These are phyloP conservation scores for Beauveria bassiana DNA, from an alignment of 2,329 filamentous ascomycete species.

Conservation along the genomic window DNA sequence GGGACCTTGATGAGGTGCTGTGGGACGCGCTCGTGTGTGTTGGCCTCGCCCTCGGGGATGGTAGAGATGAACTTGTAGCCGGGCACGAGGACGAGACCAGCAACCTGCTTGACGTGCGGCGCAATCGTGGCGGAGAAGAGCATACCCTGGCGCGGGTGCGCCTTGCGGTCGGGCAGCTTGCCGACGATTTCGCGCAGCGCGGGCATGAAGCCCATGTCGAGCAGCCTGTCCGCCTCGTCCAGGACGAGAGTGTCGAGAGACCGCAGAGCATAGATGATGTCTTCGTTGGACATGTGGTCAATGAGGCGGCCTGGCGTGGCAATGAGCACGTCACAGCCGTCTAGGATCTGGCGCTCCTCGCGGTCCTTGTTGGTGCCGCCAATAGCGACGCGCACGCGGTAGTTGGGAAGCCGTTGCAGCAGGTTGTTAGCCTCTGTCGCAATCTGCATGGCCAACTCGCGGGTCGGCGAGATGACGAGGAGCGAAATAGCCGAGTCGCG, in stretches of 20 bases:
- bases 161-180: slow-evolving; percentile 55
- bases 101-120: slow-evolving; percentile 69
- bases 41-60: slow-evolving; percentile 64
- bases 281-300: slow-evolving; percentile 70
- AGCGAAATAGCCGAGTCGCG: slow-evolving; percentile 41
- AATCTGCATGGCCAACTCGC: slow-evolving; percentile 64
- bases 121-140: slow-evolving; percentile 82
- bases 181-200: slow-evolving; percentile 69
- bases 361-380: slow-evolving; percentile 69
- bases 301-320: slow-evolving; percentile 73
- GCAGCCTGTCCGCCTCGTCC: slow-evolving; percentile 73
- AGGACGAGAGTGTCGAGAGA: slow-evolving; percentile 71
- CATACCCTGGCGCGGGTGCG: slow-evolving; percentile 61
- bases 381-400: slow-evolving; percentile 70
- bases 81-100: slow-evolving; percentile 57
- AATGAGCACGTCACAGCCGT: slow-evolving; percentile 71
- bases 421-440: slow-evolving; percentile 63
- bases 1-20: slow-evolving; percentile 63
- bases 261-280: slow-evolving; percentile 58
- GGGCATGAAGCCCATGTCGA: slow-evolving; percentile 80
- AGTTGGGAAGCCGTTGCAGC: slow-evolving; percentile 63
- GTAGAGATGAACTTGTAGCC: slow-evolving; percentile 78
- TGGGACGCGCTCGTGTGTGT: slow-evolving; percentile 68
- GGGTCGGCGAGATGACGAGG: slow-evolving; percentile 62
- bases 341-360: slow-evolving; percentile 62